Base-by-base conservation (phyloP, 1,139 yeast species). In the Saccharomycopsis crataegensis region DNA sequence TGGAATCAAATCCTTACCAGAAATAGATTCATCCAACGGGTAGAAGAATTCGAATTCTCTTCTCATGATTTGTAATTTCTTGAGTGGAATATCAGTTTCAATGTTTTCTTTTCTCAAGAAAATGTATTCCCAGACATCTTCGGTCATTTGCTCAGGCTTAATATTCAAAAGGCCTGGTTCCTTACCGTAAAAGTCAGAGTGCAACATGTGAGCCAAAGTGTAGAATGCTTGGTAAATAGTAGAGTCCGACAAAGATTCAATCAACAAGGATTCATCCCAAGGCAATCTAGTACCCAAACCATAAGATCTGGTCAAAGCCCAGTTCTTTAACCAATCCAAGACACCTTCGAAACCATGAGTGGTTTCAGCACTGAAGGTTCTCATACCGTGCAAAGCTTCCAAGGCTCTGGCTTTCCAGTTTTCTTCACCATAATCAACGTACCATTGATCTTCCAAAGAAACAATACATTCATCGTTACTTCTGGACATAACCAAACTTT, bases 371-470 rank as follows among this genome's bases (percentile, higher is more conserved):
- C 85, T 77, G 74, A 79, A 93, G 22, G 94, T 80, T 70, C 87
- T 80, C 94, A 94, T 83, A 60, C 71, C 67, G 48, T 75, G 77
- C 61, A 94, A 78, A 68, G 96, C 86, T 62, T 86, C 94, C 60
- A 84, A 75, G 54, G 98, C 95, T 68, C 81, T 80, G n/a, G 75
- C 70, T 67, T 86, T 86, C 99, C 99, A 94, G 37, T 73, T 64
- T 62, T 83, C 90, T 79, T 94, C 99, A 78, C 99, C 99, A 66
- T 94, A 94, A 70, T 94, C 98, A 65, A 89, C 79, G 70, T 82
- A 94, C 99, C 99, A 94, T 76, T 94, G 99, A 72, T 94, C 99
- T 73, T 94, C 98, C 57, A 94, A 80, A 14, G 98, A 90, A 52
- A 93, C 99, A 64, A 93, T 82, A 78, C 99, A 93, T 57, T 85